Percentiles rank a stretch among this genome's conserved stretches.
These are phyloP conservation scores for Podila minutissima DNA, from an alignment of 192 early-diverging fungal species.

Conservation along the genomic window DNA sequence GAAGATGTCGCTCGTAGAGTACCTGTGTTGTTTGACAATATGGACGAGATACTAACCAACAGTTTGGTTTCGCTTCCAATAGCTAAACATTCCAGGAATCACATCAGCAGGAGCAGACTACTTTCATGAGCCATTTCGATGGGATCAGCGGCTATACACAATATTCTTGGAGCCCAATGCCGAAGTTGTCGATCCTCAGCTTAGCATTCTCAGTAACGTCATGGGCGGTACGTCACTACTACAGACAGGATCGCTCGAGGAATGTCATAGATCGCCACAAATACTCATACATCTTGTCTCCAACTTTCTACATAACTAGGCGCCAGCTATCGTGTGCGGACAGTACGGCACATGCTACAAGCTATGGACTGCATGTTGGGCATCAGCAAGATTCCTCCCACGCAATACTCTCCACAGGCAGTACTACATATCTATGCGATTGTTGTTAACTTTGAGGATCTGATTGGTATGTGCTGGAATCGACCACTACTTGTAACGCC, in stretches of 20 bases:
- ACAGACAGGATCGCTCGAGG: not conserved
- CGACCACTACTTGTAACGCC: not conserved
- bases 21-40: not conserved
- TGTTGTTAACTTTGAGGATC: slow-evolving; percentile 71
- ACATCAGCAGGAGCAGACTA: slow-evolving; percentile 70
- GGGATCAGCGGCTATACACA: slow-evolving; percentile 82
- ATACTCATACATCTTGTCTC: no score
- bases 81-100: slow-evolving; percentile 76
- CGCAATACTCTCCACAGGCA: slow-evolving; percentile 37
- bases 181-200: slow-evolving; percentile 60
- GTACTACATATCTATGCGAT: slow-evolving; percentile 63
- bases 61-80: not conserved
- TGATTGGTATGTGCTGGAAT: slow-evolving; percentile 56
- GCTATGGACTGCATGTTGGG: slow-evolving; percentile 71
- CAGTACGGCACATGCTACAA: slow-evolving; percentile 66
- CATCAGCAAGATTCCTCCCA: slow-evolving; percentile 51
- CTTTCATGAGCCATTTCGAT: slow-evolving; percentile 83
- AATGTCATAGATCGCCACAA: no score
- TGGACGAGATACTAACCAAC: not conserved
- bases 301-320: slow-evolving; percentile 5
- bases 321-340: slow-evolving; percentile 57
- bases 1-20: not conserved
- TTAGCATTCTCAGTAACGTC: slow-evolving; percentile 72
- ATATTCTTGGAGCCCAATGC: slow-evolving; percentile 67
- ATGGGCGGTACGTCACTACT: slow-evolving; percentile 64